Percentiles rank a stretch among this genome's conserved stretches.
Conservation (phyloP, 1,139 yeast genomes). For the Taiozyma sp. region DNA sequence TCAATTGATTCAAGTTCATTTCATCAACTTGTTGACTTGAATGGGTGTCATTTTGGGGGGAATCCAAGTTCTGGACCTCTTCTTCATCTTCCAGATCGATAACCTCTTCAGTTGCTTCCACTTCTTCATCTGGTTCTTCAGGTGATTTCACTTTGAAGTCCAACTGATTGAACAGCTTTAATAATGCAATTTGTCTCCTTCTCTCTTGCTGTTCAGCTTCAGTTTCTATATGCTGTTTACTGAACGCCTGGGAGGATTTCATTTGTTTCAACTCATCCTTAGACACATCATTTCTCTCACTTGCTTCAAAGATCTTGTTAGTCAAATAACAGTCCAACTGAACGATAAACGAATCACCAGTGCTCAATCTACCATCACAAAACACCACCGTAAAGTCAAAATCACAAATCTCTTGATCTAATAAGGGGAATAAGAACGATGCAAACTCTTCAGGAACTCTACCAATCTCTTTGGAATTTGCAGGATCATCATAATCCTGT, state of each 20-base stretch:
- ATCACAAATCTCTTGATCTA: constrained; percentile 49
- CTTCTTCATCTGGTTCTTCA: constrained; percentile 19
- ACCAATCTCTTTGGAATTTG: constrained; percentile 56
- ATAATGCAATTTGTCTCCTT: constrained; percentile 51
- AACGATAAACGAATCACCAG: constrained; percentile 67
- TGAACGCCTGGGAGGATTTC: constrained; percentile 9
- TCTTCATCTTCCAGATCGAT: constrained; percentile 76
- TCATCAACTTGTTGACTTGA: constrained; percentile 26
- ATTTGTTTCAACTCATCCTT: constrained; percentile 18
- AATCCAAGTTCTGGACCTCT: constrained; percentile 31
- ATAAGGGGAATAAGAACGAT: constrained; percentile 57
- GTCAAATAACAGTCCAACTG: constrained; percentile 60
- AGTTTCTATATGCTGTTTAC: constrained; percentile 35
- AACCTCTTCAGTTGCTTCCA: constrained; percentile 27
- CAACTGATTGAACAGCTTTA: constrained; percentile 49
- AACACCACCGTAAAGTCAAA: constrained; percentile 60
- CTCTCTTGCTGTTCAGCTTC: constrained; percentile 48
- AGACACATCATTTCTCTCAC: constrained; percentile 4
- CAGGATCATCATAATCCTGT: constrained; percentile 20
- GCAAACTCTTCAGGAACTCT: constrained; percentile 73
- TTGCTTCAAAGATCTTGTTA: constrained; percentile 41
- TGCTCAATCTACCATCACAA: constrained; percentile 50
- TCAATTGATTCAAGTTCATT: constrained; percentile 66
- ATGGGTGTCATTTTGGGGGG: background rate
- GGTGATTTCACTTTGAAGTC: constrained; percentile 24